These are phyloP conservation scores for Penicillium sp. DNA, from an alignment of 2,329 filamentous ascomycete species.

Conservation along the genomic window DNA sequence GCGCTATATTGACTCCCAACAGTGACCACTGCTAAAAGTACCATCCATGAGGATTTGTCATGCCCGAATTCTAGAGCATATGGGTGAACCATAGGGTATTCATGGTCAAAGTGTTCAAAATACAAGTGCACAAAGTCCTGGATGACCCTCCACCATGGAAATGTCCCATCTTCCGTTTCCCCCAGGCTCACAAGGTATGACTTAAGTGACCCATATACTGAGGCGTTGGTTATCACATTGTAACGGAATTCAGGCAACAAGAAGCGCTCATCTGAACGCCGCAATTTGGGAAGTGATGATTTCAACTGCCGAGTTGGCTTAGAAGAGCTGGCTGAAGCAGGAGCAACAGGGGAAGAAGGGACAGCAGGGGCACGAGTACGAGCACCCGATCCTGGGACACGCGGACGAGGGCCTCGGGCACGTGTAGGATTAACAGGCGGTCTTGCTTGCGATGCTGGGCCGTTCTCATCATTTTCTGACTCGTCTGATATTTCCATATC, in stretches of 20 bases:
- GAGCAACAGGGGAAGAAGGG: neutral
- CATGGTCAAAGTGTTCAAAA: conserved; percentile 4
- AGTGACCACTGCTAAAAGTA: conserved; percentile 4
- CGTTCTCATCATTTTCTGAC: neutral
- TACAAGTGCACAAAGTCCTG: conserved; percentile 5
- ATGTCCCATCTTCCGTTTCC: neutral
- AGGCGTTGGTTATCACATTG: neutral
- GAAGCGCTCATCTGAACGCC: neutral
- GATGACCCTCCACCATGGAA: neutral
- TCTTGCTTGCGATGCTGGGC: neutral
- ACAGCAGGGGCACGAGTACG: neutral
- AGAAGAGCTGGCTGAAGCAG: neutral
- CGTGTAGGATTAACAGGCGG: neutral
- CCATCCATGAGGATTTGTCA: neutral
- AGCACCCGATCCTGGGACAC: neutral
- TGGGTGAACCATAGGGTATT: conserved; percentile 1
- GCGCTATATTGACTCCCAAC: conserved; percentile 3
- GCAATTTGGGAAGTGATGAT: neutral
- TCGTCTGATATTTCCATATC: conserved; percentile 1
- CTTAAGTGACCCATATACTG: neutral
- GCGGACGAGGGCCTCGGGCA: neutral
- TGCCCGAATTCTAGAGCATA: neutral
- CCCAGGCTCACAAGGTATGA: neutral
- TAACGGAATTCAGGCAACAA: neutral
- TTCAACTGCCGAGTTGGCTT: neutral